Base-by-base conservation (phyloP, 352 stramenopile species). In the Phytophthora podocarpi region DNA sequence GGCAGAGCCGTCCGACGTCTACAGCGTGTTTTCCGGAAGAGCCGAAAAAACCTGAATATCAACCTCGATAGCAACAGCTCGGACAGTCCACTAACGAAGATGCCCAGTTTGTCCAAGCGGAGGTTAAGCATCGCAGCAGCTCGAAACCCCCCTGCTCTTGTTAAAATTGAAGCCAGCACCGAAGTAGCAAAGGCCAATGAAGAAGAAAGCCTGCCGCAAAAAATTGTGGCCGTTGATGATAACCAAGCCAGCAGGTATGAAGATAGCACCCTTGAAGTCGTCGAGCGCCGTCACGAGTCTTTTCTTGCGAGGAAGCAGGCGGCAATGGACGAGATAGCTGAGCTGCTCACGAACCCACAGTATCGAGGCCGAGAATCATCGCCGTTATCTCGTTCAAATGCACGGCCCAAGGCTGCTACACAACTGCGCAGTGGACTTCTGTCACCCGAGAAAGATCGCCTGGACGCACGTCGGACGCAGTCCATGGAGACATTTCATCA, bases 401-500 rank as follows among this genome's bases (percentile, higher is more conserved):
- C 21, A 26, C 31, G 40, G 8, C 12, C 45, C 5, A 64, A 54
- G 45, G 28, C 35, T 42, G 36, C 30, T 12, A 20, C 39, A n/a
- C 45, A 58, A 51, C 21, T 65, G 0, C 67, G 72, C 0, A 89
- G 78, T 39, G 80, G 73, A 11, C 21, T 89, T 5, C 54, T 91
- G 13, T 84, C 69, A 0, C 74, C 80, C 4, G 66, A 80, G 13
- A 72, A 58, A 15, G 62, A 86, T 11, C 76, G 75, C 2, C 70
- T 78, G 0, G 80, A 90, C 15, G 41, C 87, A 23, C 67, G 74
- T 18, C 76, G 82, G 18, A 76, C 82, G n/a, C 74, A 85, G 11
- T 89, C 80, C 6, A 89, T 91, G 74, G 78, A 87, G 12, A 61
- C 72, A 5, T 81, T 73, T 73, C 70, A 70, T 13, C 74, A 79